Percentiles rank a stretch among this genome's conserved stretches.
Evolutionary conservation across 441 rosid genomes (phyloP).

Genomic region (Brassica balearica): DNA sequence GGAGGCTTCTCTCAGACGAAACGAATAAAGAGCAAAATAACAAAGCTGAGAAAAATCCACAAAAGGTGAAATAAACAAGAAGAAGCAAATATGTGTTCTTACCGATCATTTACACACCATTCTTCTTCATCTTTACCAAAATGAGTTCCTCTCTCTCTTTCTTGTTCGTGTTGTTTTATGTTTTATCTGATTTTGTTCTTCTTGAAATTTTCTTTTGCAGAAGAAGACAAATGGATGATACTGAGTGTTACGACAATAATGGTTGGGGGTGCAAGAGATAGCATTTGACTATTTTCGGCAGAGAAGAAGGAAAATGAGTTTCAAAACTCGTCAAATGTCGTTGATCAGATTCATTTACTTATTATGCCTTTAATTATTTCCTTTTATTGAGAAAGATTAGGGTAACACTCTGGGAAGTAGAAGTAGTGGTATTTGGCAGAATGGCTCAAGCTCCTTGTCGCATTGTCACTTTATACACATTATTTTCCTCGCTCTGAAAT

Average conservation of each 20-base stretch:
- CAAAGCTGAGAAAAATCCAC: conserved; percentile 30
- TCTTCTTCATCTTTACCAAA: conserved; percentile 19
- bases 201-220: conserved; percentile 20
- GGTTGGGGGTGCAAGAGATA: conserved; percentile 17
- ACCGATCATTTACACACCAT: conserved; percentile 18
- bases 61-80: conserved; percentile 17
- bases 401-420: conserved; percentile 34
- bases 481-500: conserved; percentile 3
- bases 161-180: conserved; percentile 1
- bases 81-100: conserved; percentile 28
- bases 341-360: conserved; percentile 20
- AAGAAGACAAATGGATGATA: conserved; percentile 17
- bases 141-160: background rate
- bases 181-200: background rate
- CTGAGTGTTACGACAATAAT: conserved; percentile 10
- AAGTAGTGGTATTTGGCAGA: conserved; percentile 82
- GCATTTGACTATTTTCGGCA: background rate
- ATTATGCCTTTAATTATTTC: conserved; percentile 2
- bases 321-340: conserved; percentile 9
- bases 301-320: conserved; percentile 2
- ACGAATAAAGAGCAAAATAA: conserved; percentile 24
- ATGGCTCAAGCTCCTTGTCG: conserved; percentile 75
- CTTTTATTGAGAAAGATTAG: background rate
- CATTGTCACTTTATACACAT: conserved; percentile 21
- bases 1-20: conserved; percentile 41